These are phyloP conservation scores for Chondrus crispus DNA, from an alignment of 23 red algal species.

Conservation along the genomic window DNA sequence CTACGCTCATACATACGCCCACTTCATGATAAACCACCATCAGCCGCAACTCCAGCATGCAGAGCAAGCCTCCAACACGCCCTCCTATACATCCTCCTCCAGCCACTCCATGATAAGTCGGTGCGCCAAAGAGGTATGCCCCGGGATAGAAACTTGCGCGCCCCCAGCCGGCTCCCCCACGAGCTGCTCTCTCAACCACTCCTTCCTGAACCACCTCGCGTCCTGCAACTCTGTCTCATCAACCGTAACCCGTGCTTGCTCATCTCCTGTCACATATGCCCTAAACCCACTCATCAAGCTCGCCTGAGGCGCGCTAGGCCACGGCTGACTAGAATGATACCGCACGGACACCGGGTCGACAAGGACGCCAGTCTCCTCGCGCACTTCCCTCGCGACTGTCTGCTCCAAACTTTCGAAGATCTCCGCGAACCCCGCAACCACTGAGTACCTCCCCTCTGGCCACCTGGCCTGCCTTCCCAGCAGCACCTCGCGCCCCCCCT, in stretches of 20 bases:
- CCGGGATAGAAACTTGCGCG: background rate
- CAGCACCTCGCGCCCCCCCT: slow-evolving; percentile 16
- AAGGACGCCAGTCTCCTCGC: slow-evolving; percentile 66
- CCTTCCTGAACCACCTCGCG: slow-evolving; percentile 18
- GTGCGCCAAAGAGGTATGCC: slow-evolving; percentile 16
- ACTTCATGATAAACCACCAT: too few relatives aligned
- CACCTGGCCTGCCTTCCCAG: slow-evolving; percentile 59
- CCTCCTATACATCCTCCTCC: background rate
- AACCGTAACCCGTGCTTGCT: background rate
- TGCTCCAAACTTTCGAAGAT: slow-evolving; percentile 75
- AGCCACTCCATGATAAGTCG: slow-evolving; percentile 37
- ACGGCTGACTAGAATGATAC: slow-evolving; percentile 53
- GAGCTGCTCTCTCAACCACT: background rate
- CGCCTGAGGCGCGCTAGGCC: slow-evolving; percentile 35
- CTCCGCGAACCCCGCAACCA: slow-evolving; percentile 76
- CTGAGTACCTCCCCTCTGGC: slow-evolving; percentile 56
- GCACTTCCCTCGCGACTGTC: slow-evolving; percentile 68
- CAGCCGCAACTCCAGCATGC: too few relatives aligned
- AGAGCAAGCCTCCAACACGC: too few relatives aligned
- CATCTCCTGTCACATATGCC: slow-evolving; percentile 6
- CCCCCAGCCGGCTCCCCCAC: background rate
- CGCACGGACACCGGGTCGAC: slow-evolving; percentile 25
- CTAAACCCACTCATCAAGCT: slow-evolving; percentile 39
- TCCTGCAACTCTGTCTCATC: slow-evolving; percentile 22
- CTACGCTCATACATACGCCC: too few relatives aligned